Base-by-base conservation (phyloP, 441 rosid species). In the Bocquillonia castaneifolia region DNA sequence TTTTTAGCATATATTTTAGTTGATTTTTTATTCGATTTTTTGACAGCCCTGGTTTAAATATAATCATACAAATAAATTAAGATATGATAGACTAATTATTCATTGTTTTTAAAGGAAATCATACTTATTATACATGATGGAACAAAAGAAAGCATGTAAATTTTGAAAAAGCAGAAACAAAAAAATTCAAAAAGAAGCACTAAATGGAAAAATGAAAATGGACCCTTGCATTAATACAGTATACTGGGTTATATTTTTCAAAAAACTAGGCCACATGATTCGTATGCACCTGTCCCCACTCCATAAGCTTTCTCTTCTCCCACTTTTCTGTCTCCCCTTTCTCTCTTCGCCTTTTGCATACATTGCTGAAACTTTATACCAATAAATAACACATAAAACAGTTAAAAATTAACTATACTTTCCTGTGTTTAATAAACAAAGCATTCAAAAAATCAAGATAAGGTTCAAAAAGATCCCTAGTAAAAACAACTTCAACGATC, bases 231-330 rank as follows among this genome's bases (percentile, higher is more conserved):
- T 36, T 59, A 18, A 28, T 52, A 36, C 59, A 22, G 29, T 50
- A 12, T 60, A 67, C 44, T 50, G 63, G 44, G n/a, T 56, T 9
- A 25, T 36, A 0, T 2, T 51, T 52, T 14, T 52, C 9, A 22
- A 32, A 42, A 54, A 54, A 39, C 39, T 13, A 67, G 62, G 69
- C 71, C 80, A 72, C 86, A 75, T 77, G 88, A 65, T 70, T 78
- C 69, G 63, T 53, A 75, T 45, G 81, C 50, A 14, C 15, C 48
- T 72, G 54, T 58, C 72, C 70, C 79, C 64, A 53, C 61, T 36
- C 53, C 72, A 47, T 56, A 17, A 52, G 69, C 74, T 72, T 70
- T 71, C 40, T 26, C 67, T 60, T 63, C 58, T 54, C 14, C 54
- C 54, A 6, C 28, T 50, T 50, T 64, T 59, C 36, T 39, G 51